Evolutionary conservation across 805 yeast species (phyloP).

Genomic region (Helenozyma baotianmanensis): DNA sequence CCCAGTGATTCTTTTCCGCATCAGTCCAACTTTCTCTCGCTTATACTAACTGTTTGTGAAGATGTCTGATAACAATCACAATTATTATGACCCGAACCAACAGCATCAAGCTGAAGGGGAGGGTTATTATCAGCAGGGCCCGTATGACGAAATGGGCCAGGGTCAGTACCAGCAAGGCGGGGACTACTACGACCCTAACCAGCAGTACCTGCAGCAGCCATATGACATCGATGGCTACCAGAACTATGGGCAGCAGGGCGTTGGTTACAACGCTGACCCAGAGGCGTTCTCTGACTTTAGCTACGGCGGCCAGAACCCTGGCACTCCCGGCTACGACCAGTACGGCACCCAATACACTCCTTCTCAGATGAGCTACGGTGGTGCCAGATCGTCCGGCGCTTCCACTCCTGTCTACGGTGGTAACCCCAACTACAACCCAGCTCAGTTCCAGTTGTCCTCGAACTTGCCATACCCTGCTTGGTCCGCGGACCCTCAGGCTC

Average conservation of each 20-base stretch:
- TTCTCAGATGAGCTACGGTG: conserved; percentile 83
- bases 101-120: conserved; percentile 22
- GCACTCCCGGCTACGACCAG: conserved; percentile 65
- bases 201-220: conserved; percentile 46
- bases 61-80: conserved; percentile 56
- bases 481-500: conserved; percentile 93
- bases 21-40: too few relatives aligned
- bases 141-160: conserved; percentile 32
- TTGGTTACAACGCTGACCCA: conserved; percentile 43
- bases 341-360: conserved; percentile 74
- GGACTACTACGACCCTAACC: conserved; percentile 46
- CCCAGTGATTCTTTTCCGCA: too few relatives aligned
- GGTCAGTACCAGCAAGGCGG: conserved; percentile 30
- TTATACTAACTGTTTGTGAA: too few relatives aligned
- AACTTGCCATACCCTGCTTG: conserved; percentile 98
- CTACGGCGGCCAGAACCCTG: conserved; percentile 49
- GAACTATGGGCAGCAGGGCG: conserved; percentile 24
- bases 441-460: conserved; percentile 61
- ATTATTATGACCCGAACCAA: conserved; percentile 35
- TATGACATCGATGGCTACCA: conserved; percentile 46
- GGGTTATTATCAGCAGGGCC: conserved; percentile 37
- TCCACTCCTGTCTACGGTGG: conserved; percentile 90
- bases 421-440: conserved; percentile 50
- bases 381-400: conserved; percentile 81
- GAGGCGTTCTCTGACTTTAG: conserved; percentile 67